phyloP scores from a whole-genome alignment of 2,329 filamentous ascomycete genomes.

The Paracoccidioides brasiliensis region DNA sequence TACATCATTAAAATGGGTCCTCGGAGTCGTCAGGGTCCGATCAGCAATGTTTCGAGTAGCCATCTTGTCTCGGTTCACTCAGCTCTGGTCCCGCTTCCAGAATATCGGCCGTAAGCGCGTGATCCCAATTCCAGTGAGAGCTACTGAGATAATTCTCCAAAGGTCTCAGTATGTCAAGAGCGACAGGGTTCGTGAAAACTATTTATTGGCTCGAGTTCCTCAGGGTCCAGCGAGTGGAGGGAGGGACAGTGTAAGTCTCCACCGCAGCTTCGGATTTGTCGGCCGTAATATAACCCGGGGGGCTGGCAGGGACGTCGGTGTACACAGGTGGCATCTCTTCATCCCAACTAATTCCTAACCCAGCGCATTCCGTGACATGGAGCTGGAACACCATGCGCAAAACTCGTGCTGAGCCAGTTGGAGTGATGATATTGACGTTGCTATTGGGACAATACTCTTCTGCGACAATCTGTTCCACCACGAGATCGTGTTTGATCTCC shows the following conservation, averaged over 20 bases:
- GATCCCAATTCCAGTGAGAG: neutral
- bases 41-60: neutral
- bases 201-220: slow-evolving; percentile 35
- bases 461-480: slow-evolving; percentile 86
- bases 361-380: slow-evolving; percentile 66
- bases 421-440: slow-evolving; percentile 60
- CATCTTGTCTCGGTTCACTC: neutral
- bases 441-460: slow-evolving; percentile 68
- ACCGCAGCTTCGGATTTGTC: slow-evolving; percentile 26
- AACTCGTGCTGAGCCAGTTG: slow-evolving; percentile 81
- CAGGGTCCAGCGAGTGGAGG: slow-evolving; percentile 29
- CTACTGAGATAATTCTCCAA: neutral
- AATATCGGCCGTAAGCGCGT: slow-evolving; percentile 1
- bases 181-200: slow-evolving; percentile 4
- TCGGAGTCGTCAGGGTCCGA: neutral
- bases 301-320: slow-evolving; percentile 78
- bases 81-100: slow-evolving; percentile 1
- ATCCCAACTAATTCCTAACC: slow-evolving; percentile 90
- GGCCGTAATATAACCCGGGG: slow-evolving; percentile 52
- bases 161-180: neutral
- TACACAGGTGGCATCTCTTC: slow-evolving; percentile 91
- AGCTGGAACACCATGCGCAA: slow-evolving; percentile 84
- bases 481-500: slow-evolving; percentile 68
- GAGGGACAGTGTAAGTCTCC: slow-evolving; percentile 35
- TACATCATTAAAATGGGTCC: neutral